These are phyloP conservation scores for Linum usitatissimum DNA, from an alignment of 345 rosid genomes.

Conservation along the genomic window DNA sequence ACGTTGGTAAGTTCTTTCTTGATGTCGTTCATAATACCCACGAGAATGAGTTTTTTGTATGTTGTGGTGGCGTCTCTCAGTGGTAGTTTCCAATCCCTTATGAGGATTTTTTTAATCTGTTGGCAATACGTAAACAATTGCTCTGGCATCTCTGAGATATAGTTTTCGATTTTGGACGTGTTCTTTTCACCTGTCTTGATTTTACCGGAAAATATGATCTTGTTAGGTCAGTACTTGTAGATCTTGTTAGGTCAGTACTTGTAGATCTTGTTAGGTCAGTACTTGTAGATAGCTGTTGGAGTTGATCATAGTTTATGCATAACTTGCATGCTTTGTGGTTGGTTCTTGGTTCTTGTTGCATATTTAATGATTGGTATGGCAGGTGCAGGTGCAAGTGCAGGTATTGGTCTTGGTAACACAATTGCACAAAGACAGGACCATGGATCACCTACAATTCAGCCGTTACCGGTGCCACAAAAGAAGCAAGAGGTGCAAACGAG, in stretches of 20 bases:
- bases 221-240: neutral
- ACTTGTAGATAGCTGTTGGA: neutral
- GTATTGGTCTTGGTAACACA: conserved; percentile 22
- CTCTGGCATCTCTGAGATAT: too few relatives aligned
- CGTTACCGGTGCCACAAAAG: conserved; percentile 27
- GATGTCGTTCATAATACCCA: neutral
- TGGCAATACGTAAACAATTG: too few relatives aligned
- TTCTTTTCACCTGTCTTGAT: too few relatives aligned
- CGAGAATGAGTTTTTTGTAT: too few relatives aligned
- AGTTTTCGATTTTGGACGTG: too few relatives aligned
- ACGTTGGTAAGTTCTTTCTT: neutral
- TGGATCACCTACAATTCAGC: conserved; percentile 24
- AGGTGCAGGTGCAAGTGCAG: conserved; percentile 32
- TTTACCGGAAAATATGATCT: neutral
- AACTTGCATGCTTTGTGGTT: neutral
- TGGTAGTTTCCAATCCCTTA: neutral
- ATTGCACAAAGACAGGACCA: conserved; percentile 28
- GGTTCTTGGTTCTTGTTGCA: neutral
- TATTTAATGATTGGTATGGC: conserved; percentile 1
- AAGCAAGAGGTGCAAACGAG: conserved; percentile 34
- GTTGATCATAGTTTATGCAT: neutral
- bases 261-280: too few relatives aligned
- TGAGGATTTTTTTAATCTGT: too few relatives aligned
- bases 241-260: too few relatives aligned
- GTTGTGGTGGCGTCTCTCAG: neutral